Evolutionary conservation across 2,329 filamentous ascomycete species (phyloP).

Genomic region (Didymella exigua): DNA sequence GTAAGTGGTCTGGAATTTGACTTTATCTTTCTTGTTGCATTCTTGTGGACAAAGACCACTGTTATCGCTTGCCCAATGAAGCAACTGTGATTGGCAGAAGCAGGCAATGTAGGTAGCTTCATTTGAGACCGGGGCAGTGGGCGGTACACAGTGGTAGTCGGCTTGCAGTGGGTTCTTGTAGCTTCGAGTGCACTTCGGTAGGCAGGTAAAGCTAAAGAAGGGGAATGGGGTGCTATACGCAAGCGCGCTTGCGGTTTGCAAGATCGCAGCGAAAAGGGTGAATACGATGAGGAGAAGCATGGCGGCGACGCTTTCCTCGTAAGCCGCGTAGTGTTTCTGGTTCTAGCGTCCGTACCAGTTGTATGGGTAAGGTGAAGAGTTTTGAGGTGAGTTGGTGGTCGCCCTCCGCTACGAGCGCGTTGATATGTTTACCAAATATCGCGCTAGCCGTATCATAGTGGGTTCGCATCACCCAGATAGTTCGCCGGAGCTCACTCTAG

Average conservation of each 20-base stretch:
- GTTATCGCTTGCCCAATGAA: constrained; percentile 59
- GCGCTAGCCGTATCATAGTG: background rate
- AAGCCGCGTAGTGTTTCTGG: no score
- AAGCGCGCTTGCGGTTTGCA: background rate
- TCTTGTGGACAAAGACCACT: constrained; percentile 66
- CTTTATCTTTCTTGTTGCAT: constrained; percentile 62
- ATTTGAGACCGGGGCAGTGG: constrained; percentile 57
- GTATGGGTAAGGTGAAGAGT: background rate
- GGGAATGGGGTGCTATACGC: background rate
- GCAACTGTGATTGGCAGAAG: constrained; percentile 70
- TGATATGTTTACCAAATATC: background rate
- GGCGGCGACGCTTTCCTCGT: background rate
- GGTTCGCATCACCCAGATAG: background rate
- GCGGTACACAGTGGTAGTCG: constrained; percentile 69
- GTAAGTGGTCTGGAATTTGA: constrained; percentile 45
- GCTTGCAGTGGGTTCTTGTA: background rate
- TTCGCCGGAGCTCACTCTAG: background rate
- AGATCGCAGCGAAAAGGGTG: background rate
- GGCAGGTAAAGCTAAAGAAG: background rate
- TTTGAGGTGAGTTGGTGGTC: background rate
- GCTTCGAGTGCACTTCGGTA: constrained; percentile 7
- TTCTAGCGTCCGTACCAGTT: background rate
- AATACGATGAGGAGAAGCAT: background rate
- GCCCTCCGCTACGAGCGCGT: background rate
- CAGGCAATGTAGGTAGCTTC: constrained; percentile 67